phyloP scores from a whole-genome alignment of 257 asterid species.

The Solanum pennellii region DNA sequence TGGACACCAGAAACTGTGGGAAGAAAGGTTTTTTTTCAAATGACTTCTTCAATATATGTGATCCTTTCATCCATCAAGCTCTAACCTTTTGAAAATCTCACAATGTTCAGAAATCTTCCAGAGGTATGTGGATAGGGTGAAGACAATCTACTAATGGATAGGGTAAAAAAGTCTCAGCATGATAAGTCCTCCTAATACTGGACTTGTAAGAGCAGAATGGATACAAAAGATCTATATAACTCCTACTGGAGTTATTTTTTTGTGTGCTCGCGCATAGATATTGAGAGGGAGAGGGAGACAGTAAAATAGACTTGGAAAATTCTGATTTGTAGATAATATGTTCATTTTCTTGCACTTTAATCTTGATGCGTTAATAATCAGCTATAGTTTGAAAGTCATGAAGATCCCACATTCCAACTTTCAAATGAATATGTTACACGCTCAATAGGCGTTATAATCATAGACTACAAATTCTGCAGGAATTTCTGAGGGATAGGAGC shows the following conservation, averaged over 20 bases:
- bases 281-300: neutral
- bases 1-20: neutral
- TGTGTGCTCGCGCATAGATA: neutral
- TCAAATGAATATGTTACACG: neutral
- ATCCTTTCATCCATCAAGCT: neutral
- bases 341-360: neutral
- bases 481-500: constrained; percentile 65
- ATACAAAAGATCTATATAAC: neutral
- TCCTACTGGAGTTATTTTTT: neutral
- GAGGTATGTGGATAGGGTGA: constrained; percentile 25
- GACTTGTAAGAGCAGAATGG: neutral
- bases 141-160: neutral
- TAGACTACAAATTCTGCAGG: constrained; percentile 30
- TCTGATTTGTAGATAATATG: neutral
- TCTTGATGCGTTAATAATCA: neutral
- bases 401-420: neutral
- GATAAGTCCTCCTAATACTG: neutral
- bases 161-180: neutral
- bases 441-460: neutral
- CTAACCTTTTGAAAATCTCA: neutral
- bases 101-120: constrained; percentile 60
- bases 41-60: neutral
- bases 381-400: neutral
- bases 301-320: neutral
- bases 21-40: neutral